Conservation (phyloP, 176 grass and related monocot genomes). For the Luzula sylvatica region DNA sequence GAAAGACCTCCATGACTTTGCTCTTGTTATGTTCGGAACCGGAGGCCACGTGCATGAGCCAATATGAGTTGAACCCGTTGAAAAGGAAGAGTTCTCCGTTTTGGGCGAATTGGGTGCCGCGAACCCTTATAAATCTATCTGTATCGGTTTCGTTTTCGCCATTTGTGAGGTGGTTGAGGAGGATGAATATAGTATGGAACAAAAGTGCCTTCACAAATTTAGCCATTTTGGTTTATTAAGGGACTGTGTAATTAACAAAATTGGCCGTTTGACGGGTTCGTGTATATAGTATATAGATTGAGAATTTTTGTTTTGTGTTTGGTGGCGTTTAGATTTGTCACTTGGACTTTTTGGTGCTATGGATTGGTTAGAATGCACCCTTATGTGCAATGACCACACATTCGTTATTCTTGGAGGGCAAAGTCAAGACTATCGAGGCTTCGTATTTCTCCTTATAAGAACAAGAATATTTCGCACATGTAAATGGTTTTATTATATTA, state of each 20-base stretch:
- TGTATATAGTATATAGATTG: background rate
- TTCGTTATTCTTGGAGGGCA: no score
- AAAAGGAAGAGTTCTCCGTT: constrained; percentile 29
- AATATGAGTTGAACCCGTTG: constrained; percentile 92
- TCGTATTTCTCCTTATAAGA: no score
- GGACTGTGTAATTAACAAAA: background rate
- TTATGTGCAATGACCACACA: background rate
- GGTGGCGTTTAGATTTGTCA: background rate
- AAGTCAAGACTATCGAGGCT: no score
- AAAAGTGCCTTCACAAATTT: background rate
- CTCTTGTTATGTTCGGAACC: constrained; percentile 12
- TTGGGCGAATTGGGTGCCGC: constrained; percentile 33
- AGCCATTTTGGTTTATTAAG: constrained; percentile 2
- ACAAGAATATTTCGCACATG: no score
- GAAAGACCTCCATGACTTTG: constrained; percentile 37
- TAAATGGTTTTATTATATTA: no score
- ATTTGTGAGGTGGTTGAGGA: background rate
- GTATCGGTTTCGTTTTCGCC: background rate
- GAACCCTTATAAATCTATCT: constrained; percentile 2
- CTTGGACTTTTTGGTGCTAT: background rate
- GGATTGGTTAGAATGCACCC: constrained; percentile 6
- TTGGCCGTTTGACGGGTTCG: background rate
- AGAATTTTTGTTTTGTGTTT: background rate
- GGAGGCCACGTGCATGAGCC: constrained; percentile 57
- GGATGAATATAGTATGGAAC: no score